Base-by-base conservation (phyloP, 1,284 basidiomycete genomes). In the Ceratobasidium theobromae region DNA sequence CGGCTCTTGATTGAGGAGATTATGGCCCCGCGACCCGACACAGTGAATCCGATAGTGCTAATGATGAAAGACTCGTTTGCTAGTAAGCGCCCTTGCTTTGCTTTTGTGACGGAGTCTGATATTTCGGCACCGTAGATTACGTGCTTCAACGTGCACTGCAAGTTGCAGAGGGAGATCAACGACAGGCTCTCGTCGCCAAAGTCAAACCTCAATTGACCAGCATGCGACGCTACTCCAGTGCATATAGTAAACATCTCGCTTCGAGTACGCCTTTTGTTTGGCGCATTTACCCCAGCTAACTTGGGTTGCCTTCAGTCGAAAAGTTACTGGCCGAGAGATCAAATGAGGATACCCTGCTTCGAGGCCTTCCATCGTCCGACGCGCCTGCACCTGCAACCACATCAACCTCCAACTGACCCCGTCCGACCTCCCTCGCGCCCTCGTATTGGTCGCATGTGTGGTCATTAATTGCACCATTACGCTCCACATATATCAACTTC, bases 1-100 rank as follows among this genome's bases (percentile, higher is more conserved):
- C 82, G 82, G 21, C 75, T 79, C 33, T 79, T 98, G 68, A 85
- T 97, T 66, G 85, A 91, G 23, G 93, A 97, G 77, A 86, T 97
- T 58, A 83, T 95, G 77, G 76, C 80, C 1, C 79, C 81, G n/a
- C 82, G 82, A 67, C 78, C 80, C 43, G 86, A 89, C 69, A 84
- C 84, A 28, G 77, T 83, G 38, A 86, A 81, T 68, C 83, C 86
- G 0, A 81, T 93, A 65, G 81, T 84, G 35, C 80, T 82, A 12
- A 90, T 96, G 89, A 91, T 95, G 86, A 92, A 91, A 78, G 93
- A 96, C 74, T 90, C 92, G 72, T 96, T 85, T 76, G 93, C 88
- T 30, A 95, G 90, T 92, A 72, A 72, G 89, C 82, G 8, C n/a
- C n/a, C n/a, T n/a, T n/a, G 5, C 30, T 5, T 53, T 18, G 2